Evolutionary conservation across 1,284 basidiomycete genomes (phyloP), one percentile per base, ranked within the genome.

Genomic region (Schizophyllum commune): DNA sequence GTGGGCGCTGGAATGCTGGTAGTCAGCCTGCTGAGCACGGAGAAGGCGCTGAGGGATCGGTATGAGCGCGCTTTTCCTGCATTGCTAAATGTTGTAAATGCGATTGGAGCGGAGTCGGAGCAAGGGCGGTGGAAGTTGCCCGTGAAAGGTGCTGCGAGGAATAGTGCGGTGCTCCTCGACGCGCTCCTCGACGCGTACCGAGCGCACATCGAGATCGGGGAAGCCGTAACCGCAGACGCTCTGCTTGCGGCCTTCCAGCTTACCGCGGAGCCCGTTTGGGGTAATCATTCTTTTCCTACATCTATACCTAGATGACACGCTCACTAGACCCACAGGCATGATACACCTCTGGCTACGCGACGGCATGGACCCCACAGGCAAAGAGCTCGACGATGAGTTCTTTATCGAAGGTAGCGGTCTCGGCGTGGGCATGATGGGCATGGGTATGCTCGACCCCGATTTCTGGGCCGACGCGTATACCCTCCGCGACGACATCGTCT

Each of bases 391-490:
- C 17, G 84, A 86, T 6, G 92, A 95, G 69, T 93, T 93, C 73
- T 94, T 92, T 72, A 83, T 94, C 59, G 84, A 89, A 67, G 84
- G 79, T 68, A 91, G 80, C 69, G 85, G 80, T 63, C 77, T 85
- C 64, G 82, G 75, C n/a, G 71, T 77, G 59, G 78, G 79, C 27
- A 73, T 76, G 67, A 72, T 76, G 67, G 77, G 74, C 1, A 68
- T 79, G 56, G 77, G 77, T 2, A 66, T 83, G 64, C 72, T 85
- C 67, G 86, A 83, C 72, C 88, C 83, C 5, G 90, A 93, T 64
- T 93, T 93, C 68, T 94, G 92, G 92, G 77, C 81, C 47, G 84
- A 88, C 39, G 89, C 88, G 0, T 93, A 88, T 70, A 75, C 78
- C 1, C 71, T 91, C 58, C 74, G 84, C 32, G 70, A 67, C 4